Conservation (phyloP, 495 filamentous ascomycete species). For the Saxophila tyrrhenica region DNA sequence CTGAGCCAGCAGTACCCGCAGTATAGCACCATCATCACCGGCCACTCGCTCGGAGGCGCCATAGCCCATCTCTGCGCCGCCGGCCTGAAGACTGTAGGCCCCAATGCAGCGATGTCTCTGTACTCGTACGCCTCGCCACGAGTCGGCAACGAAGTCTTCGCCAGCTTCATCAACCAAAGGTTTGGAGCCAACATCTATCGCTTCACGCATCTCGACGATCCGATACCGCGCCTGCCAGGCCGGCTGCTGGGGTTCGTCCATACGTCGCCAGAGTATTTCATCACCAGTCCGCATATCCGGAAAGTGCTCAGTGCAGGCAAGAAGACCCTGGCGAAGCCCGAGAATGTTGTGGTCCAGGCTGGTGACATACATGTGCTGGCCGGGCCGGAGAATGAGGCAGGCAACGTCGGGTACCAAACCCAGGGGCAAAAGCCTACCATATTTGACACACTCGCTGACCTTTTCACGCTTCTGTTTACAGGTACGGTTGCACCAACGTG, state of each 20-base stretch:
- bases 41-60: neutral
- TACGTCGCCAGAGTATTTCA: neutral
- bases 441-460: too few relatives aligned
- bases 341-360: neutral
- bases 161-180: neutral
- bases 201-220: neutral
- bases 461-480: too few relatives aligned
- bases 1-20: neutral
- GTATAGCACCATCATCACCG: neutral
- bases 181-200: neutral
- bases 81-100: neutral
- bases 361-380: neutral
- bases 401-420: neutral
- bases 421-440: too few relatives aligned
- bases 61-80: neutral
- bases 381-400: neutral
- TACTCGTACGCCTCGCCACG: neutral
- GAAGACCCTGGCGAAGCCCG: neutral
- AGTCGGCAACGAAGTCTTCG: neutral
- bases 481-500: neutral
- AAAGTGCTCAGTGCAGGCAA: neutral
- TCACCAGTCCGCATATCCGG: neutral
- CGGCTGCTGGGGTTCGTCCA: neutral
- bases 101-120: neutral
- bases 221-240: neutral